These are phyloP conservation scores for Lycium ferocissimum DNA, from an alignment of 257 asterid species.

Conservation along the genomic window DNA sequence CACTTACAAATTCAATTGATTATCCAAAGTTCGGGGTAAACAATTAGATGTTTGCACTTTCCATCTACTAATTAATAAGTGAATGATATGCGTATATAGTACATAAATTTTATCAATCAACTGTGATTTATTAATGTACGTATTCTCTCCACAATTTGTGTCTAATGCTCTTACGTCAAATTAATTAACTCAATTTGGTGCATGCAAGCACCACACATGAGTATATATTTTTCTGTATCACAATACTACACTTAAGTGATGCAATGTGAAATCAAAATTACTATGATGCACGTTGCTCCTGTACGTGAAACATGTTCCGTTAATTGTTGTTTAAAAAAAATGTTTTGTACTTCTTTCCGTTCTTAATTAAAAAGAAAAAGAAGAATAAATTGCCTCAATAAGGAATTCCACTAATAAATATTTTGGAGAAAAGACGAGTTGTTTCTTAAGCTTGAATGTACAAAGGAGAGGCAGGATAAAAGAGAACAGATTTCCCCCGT, in stretches of 20 bases:
- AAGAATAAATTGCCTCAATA: neutral
- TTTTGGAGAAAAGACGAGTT: too few relatives aligned
- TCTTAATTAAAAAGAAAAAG: neutral
- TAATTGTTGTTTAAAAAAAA: neutral
- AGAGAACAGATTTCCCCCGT: too few relatives aligned
- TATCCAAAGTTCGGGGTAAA: too few relatives aligned
- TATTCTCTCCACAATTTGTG: neutral
- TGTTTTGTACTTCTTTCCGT: neutral
- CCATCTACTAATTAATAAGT: too few relatives aligned
- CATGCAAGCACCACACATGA: neutral
- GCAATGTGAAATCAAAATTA: neutral
- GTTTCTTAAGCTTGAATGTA: too few relatives aligned
- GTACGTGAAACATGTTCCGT: neutral
- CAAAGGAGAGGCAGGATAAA: too few relatives aligned
- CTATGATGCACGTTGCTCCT: neutral
- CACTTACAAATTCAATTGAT: too few relatives aligned
- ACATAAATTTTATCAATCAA: neutral
- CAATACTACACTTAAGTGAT: too few relatives aligned
- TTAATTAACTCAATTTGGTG: neutral
- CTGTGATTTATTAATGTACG: neutral
- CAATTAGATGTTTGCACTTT: too few relatives aligned
- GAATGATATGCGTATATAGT: too few relatives aligned
- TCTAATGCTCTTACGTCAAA: neutral
- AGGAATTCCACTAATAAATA: neutral
- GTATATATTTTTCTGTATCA: too few relatives aligned